Conservation (phyloP, 1,284 basidiomycete genomes). For the Cutaneotrichosporon mucoides region DNA sequence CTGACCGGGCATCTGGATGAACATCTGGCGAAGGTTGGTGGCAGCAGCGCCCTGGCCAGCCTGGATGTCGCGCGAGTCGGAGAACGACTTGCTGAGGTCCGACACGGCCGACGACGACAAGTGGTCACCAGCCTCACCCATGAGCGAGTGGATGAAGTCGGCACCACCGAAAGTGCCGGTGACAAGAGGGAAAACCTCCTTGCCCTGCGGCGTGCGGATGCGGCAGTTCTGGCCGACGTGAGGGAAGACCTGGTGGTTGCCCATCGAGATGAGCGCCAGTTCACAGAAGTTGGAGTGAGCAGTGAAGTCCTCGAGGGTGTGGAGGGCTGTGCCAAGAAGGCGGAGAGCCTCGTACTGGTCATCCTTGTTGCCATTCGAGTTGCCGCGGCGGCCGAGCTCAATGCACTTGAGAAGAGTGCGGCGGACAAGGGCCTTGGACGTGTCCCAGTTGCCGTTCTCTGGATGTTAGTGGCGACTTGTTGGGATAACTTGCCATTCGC, state of each 20-base stretch:
- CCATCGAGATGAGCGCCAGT: conserved; percentile 68
- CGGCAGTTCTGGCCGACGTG: conserved; percentile 81
- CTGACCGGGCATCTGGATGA: conserved; percentile 60
- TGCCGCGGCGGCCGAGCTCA: conserved; percentile 56
- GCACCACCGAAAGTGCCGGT: conserved; percentile 84
- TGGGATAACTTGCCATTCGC: conserved; percentile 60
- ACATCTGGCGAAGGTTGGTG: conserved; percentile 43
- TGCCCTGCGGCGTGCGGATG: conserved; percentile 71
- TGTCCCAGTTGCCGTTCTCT: conserved; percentile 77
- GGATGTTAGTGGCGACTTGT: conserved; percentile 1
- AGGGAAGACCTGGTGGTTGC: conserved; percentile 73
- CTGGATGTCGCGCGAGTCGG: conserved; percentile 54
- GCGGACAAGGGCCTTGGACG: conserved; percentile 76
- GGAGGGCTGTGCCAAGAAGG: conserved; percentile 63
- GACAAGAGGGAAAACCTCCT: conserved; percentile 72
- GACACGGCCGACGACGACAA: conserved; percentile 67
- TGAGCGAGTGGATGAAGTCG: conserved; percentile 72
- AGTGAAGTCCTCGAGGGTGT: conserved; percentile 55
- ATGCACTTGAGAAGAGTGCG: conserved; percentile 69
- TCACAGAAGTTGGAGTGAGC: conserved; percentile 90
- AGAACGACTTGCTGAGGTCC: conserved; percentile 76
- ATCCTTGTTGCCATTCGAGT: conserved; percentile 58
- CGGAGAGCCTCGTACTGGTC: conserved; percentile 80
- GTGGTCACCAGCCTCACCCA: conserved; percentile 54
- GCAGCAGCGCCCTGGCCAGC: conserved; percentile 54